phyloP scores from a whole-genome alignment of 257 asterid genomes.

The Penstemon barbatus region DNA sequence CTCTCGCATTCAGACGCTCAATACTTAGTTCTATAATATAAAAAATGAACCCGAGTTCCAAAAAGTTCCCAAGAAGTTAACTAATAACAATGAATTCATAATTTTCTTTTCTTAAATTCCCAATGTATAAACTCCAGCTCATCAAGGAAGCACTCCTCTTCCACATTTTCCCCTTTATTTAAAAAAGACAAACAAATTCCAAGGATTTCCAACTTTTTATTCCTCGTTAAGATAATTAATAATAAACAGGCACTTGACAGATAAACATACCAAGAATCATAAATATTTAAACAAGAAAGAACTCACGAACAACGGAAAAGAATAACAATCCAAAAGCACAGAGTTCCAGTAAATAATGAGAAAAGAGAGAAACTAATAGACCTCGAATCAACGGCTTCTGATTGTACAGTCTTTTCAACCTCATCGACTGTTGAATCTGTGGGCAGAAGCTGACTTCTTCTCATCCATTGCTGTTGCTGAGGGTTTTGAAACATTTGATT shows the following conservation, averaged over 20 bases:
- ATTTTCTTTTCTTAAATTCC: constrained; percentile 1
- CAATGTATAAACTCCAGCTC: constrained; percentile 8
- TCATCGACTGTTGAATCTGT: constrained; percentile 60
- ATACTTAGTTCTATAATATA: neutral
- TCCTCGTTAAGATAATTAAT: neutral
- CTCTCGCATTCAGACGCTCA: constrained; percentile 1
- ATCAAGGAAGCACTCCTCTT: neutral
- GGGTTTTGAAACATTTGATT: constrained; percentile 54
- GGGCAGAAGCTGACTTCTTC: constrained; percentile 51
- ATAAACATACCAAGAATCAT: neutral
- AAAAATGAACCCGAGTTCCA: no score
- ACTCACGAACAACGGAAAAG: neutral
- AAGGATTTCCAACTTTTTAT: no score
- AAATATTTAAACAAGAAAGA: neutral
- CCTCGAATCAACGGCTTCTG: constrained; percentile 85
- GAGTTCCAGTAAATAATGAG: neutral
- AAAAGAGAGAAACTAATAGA: constrained; percentile 16
- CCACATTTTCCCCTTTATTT: neutral
- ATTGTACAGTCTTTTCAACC: constrained; percentile 86
- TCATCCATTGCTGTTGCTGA: constrained; percentile 90
- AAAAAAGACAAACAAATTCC: no score
- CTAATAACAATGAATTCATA: neutral
- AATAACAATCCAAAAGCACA: neutral
- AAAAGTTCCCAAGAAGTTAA: neutral
- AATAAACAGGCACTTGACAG: neutral